Percentiles rank a stretch among this genome's conserved stretches.
Conservation (phyloP, 768 basidiomycete species). For the Mycena crocata region DNA sequence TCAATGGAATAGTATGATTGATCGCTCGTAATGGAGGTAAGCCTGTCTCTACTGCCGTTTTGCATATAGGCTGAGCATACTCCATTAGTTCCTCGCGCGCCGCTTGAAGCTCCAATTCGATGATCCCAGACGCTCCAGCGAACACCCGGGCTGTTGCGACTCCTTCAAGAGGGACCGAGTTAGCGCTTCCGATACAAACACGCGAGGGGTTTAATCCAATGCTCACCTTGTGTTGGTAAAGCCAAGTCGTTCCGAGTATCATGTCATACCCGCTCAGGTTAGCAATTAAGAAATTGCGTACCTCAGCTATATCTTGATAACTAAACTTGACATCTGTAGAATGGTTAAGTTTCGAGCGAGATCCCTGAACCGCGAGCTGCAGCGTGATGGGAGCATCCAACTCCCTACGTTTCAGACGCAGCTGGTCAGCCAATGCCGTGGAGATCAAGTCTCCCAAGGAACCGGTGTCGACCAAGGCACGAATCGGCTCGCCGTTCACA, state of each 20-base stretch:
- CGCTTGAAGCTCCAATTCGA: not conserved
- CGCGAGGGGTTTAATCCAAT: not conserved
- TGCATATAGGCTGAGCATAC: conserved; percentile 29
- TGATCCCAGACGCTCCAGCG: not conserved
- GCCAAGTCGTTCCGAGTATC: not conserved
- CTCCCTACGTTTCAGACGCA: not conserved
- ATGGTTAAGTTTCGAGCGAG: not conserved
- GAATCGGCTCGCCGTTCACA: too few species aligned
- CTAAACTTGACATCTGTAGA: not conserved
- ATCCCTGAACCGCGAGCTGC: not conserved
- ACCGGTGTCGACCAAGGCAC: too few species aligned
- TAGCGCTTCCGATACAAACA: not conserved
- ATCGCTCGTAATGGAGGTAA: conserved; percentile 40
- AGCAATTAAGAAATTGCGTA: not conserved
- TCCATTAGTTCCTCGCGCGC: not conserved
- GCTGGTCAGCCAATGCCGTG: conserved; percentile 11
- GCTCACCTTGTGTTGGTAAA: not conserved
- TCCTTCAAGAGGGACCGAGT: not conserved
- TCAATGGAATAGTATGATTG: conserved; percentile 40
- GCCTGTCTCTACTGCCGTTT: conserved; percentile 33
- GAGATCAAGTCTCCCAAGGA: not conserved
- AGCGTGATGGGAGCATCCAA: too few species aligned
- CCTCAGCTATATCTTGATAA: not conserved
- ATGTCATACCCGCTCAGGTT: not conserved
- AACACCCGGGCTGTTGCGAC: not conserved